Conservation (phyloP, 805 yeast species). For the Candida hispaniensis region DNA sequence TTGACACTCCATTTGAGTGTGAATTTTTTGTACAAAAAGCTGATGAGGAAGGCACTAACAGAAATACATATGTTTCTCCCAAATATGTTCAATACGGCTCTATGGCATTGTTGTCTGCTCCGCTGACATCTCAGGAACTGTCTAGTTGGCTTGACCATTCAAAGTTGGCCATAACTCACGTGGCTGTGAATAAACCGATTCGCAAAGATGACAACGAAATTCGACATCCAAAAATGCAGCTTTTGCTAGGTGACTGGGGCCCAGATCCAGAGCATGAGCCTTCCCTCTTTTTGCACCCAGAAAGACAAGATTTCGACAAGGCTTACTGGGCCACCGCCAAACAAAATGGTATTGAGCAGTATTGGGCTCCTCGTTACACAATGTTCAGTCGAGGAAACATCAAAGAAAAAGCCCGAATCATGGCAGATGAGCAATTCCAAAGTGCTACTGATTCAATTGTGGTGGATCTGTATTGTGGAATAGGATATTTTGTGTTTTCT, state of each 20-base stretch:
- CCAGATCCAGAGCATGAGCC: slow-evolving; percentile 19
- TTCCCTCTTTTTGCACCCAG: slow-evolving; percentile 29
- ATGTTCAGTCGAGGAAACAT: slow-evolving; percentile 86
- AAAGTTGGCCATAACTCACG: slow-evolving; percentile 37
- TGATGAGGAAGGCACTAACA: not conserved
- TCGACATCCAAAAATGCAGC: slow-evolving; percentile 29
- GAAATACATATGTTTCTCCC: slow-evolving; percentile 30
- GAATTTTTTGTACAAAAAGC: no score
- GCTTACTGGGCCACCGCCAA: slow-evolving; percentile 63
- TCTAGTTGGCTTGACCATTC: not conserved
- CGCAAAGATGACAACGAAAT: slow-evolving; percentile 29
- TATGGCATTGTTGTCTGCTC: slow-evolving; percentile 44
- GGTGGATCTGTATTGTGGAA: slow-evolving; percentile 71
- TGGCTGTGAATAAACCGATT: slow-evolving; percentile 67
- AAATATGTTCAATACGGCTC: slow-evolving; percentile 61
- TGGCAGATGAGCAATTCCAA: slow-evolving; percentile 24
- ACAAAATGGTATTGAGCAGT: slow-evolving; percentile 68
- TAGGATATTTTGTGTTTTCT: slow-evolving; percentile 71
- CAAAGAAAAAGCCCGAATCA: slow-evolving; percentile 62
- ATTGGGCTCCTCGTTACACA: slow-evolving; percentile 77
- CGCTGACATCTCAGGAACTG: not conserved
- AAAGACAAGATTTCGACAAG: slow-evolving; percentile 33
- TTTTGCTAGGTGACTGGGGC: slow-evolving; percentile 60
- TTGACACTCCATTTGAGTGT: no score
- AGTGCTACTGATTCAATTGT: slow-evolving; percentile 34